Base-by-base conservation (phyloP, 371 early-diverging fungal species). In the Apophysomyces variabilis region DNA sequence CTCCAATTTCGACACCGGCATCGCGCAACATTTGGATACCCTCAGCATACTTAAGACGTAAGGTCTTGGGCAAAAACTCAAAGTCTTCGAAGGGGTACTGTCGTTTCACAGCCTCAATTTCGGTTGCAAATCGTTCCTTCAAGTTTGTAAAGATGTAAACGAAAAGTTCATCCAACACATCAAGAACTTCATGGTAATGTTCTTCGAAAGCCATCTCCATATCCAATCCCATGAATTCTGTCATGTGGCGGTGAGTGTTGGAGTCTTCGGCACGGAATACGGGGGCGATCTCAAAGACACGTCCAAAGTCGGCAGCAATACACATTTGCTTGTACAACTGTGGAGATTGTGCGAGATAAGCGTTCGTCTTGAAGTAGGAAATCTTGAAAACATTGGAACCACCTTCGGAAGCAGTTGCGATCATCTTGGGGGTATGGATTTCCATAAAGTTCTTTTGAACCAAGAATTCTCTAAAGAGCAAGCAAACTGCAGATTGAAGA, bases 301-400 rank as follows among this genome's bases (percentile, higher is more conserved):
- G 89, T 66, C 96, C 98, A 72, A 99, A 95, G 77, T 99, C 99
- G 60, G 99, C 92, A 72, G 96, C 95, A 71, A 99, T 95, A 73
- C 94, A 94, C 98, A 99, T 99, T 83, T 99, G 99, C 91, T 99
- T 99, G 89, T 99, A 99, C 61, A 99, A 88, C 87, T 99, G 99
- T 58, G 99, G 99, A 18, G 98, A 97, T 82, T 99, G 99, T 36
- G 99, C 99, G 57, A 99, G 86, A 83, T 79, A 99, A 3, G 99
- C 99, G 38, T 85, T 87, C 38, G 81, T 83, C 76, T 99, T 96
- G 84, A 99, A 99, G 88, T 99, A 99, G 61, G 91, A 84, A 58
- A 99, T 92, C 76, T 90, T 87, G 88, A 99, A 99, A 11, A 99
- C 96, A 75, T 97, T 99, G 47, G 99, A 95, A 37, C 99, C 99